Conservation (phyloP, 2,329 filamentous ascomycete species). For the Monilinia polystroma region DNA sequence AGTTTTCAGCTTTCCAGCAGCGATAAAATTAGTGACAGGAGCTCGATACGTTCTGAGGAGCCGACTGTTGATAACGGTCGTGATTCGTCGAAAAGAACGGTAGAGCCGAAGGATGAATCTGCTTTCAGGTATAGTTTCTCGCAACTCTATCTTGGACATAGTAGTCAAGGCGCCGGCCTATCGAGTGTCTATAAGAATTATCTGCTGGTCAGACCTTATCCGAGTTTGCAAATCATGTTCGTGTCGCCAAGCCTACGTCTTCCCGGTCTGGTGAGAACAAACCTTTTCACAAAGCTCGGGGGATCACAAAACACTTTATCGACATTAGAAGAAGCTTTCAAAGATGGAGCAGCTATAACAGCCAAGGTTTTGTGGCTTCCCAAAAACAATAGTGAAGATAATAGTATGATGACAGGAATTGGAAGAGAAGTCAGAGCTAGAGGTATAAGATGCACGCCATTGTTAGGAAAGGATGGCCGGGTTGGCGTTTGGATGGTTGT, state of each 20-base stretch:
- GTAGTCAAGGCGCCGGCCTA: conserved; percentile 3
- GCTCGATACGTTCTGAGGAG: conserved; percentile 26
- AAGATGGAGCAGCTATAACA: conserved; percentile 66
- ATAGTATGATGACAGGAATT: not conserved
- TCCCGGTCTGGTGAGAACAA: conserved; percentile 62
- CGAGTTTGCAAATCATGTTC: conserved; percentile 65
- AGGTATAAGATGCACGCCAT: conserved; percentile 12
- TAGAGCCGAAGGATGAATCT: conserved; percentile 23
- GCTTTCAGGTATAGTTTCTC: not conserved
- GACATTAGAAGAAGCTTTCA: conserved; percentile 56
- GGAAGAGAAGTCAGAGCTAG: conserved; percentile 1
- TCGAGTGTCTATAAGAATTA: conserved; percentile 42
- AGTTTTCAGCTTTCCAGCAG: conserved; percentile 50
- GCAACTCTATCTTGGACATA: not conserved
- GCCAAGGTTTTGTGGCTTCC: conserved; percentile 70
- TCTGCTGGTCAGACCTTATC: conserved; percentile 62
- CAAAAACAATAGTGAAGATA: conserved; percentile 33
- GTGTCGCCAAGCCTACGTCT: conserved; percentile 65
- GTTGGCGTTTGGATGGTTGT: conserved; percentile 7
- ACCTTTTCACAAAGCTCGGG: conserved; percentile 53
- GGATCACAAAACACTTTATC: conserved; percentile 48
- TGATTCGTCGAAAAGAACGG: conserved; percentile 25
- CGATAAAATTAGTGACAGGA: conserved; percentile 40
- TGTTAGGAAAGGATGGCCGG: not conserved
- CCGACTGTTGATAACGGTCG: conserved; percentile 26